Evolutionary conservation across 139 green algal species (phyloP).

Genomic region (Zygnema circumcarinatum): DNA sequence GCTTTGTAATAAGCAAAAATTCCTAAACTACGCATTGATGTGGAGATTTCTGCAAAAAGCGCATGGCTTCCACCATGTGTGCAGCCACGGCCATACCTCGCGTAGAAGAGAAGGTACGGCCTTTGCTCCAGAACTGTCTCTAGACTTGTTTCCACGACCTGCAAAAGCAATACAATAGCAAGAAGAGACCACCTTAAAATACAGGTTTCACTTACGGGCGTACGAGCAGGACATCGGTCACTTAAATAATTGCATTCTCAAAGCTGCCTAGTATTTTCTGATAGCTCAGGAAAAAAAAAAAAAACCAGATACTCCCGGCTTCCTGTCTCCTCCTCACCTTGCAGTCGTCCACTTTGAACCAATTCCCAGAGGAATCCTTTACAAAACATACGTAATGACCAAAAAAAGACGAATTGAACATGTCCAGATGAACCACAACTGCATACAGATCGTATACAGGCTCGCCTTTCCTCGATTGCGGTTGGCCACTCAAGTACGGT

Average conservation of each 20-base stretch:
- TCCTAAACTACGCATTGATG: no score
- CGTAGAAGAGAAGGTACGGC: slow-evolving; percentile 63
- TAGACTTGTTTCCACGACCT: slow-evolving; percentile 7
- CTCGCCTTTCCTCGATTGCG: neutral
- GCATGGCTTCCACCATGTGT: no score
- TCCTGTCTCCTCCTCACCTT: neutral
- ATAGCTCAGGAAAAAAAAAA: neutral
- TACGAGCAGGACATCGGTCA: no score
- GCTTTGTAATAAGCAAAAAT: no score
- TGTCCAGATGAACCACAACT: slow-evolving; percentile 59
- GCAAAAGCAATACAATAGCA: neutral
- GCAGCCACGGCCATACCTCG: slow-evolving; percentile 17
- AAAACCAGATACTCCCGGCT: neutral
- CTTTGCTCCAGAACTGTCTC: slow-evolving; percentile 46
- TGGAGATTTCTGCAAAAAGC: no score
- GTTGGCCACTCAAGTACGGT: slow-evolving; percentile 46
- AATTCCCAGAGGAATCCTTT: neutral
- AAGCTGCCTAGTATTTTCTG: no score
- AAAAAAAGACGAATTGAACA: slow-evolving; percentile 46
- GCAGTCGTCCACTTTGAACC: slow-evolving; percentile 55
- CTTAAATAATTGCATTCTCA: no score
- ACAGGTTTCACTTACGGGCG: no score
- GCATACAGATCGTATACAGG: slow-evolving; percentile 52
- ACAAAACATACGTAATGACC: slow-evolving; percentile 63
- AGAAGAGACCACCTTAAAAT: neutral